Conservation (phyloP, 352 stramenopile species). For the Elongisporangium undulatum region DNA sequence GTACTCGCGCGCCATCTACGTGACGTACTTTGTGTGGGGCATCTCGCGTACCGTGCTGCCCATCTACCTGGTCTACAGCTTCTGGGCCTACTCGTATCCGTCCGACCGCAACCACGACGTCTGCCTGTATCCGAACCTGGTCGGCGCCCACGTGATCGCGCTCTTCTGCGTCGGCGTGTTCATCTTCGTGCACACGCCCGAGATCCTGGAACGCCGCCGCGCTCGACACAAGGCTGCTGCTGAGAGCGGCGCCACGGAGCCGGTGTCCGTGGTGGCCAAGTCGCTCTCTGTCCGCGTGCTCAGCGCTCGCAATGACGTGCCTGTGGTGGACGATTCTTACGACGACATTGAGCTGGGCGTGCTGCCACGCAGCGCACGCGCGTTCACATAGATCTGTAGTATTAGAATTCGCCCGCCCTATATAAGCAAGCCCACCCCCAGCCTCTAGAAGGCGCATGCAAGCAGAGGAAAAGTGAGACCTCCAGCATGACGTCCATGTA, state of each 20-base stretch:
- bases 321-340: conserved; percentile 47
- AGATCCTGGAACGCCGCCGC: conserved; percentile 42
- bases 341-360: conserved; percentile 57
- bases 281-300: conserved; percentile 30
- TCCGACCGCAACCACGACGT: conserved; percentile 69
- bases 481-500: not conserved
- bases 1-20: conserved; percentile 68
- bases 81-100: conserved; percentile 70
- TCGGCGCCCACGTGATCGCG: conserved; percentile 73
- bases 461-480: not conserved
- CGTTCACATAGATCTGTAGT: conserved; percentile 10
- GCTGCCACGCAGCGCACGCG: conserved; percentile 36
- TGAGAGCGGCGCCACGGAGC: conserved; percentile 11
- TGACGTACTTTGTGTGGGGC: conserved; percentile 71
- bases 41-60: conserved; percentile 67
- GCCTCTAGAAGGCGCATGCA: not conserved
- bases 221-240: conserved; percentile 2
- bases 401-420: conserved; percentile 1
- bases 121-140: conserved; percentile 74
- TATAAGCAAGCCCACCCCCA: not conserved
- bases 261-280: conserved; percentile 22
- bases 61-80: conserved; percentile 69
- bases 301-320: conserved; percentile 31
- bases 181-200: conserved; percentile 75
- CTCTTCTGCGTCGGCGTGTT: conserved; percentile 82